Conservation (phyloP, 352 stramenopile species). For the Globisporangium yorkense region DNA sequence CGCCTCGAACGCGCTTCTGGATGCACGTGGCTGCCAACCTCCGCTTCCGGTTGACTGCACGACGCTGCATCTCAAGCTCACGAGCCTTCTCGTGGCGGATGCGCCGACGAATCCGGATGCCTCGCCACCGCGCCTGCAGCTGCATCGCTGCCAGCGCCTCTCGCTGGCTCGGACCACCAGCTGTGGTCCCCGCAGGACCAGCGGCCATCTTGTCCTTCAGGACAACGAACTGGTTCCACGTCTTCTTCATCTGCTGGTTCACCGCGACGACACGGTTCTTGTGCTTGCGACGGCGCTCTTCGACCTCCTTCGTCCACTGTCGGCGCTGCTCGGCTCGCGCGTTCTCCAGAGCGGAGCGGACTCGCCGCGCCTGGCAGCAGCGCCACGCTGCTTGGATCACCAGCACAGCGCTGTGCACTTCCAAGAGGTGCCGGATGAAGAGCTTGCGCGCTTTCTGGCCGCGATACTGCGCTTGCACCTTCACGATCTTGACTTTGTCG, state of each 20-base stretch:
- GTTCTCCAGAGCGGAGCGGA: constrained; percentile 7
- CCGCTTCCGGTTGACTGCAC: constrained; percentile 21
- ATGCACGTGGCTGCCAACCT: constrained; percentile 41
- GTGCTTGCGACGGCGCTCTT: constrained; percentile 10
- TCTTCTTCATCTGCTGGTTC: constrained; percentile 16
- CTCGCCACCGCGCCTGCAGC: constrained; percentile 52
- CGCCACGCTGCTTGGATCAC: constrained; percentile 50
- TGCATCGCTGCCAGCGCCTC: constrained; percentile 30
- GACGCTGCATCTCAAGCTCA: constrained; percentile 18
- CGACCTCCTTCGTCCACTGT: constrained; percentile 15
- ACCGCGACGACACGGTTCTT: constrained; percentile 1
- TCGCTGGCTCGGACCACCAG: not conserved
- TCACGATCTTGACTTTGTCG: constrained; percentile 48
- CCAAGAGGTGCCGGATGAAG: constrained; percentile 16
- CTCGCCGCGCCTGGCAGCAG: constrained; percentile 22
- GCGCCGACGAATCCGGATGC: constrained; percentile 26
- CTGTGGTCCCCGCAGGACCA: not conserved
- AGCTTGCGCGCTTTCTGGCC: constrained; percentile 28
- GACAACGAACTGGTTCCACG: constrained; percentile 13
- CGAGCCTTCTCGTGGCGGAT: constrained; percentile 36
- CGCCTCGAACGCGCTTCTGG: constrained; percentile 48
- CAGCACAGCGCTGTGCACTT: constrained; percentile 21
- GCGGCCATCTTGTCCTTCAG: constrained; percentile 11
- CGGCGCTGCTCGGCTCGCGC: constrained; percentile 14
- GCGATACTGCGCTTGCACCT: constrained; percentile 49